Base-by-base conservation (phyloP, 371 early-diverging fungal species). In the Smittium culicis region DNA sequence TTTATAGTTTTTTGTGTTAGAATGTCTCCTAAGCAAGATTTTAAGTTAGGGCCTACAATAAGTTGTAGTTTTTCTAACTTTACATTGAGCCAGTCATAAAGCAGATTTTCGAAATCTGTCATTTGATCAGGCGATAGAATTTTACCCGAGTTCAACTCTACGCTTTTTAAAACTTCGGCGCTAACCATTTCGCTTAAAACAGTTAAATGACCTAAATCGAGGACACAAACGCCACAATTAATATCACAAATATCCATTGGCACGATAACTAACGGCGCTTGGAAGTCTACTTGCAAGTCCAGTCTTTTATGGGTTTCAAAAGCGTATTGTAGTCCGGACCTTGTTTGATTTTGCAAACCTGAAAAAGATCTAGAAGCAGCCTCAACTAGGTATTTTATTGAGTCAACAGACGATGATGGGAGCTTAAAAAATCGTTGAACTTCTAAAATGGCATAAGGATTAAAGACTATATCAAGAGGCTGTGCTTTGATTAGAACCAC, bases 231-330 rank as follows among this genome's bases (percentile, higher is more conserved):
- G 29, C 83, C 79, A 28, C 87, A 80, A 45, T 83, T 75, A 35
- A 74, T 73, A 35, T 84, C 82, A 0, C 85, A 85, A 69, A 88
- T 87, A 70, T 90, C 87, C 74, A 92, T 89, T 0, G 96, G 97
- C 34, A 98, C 78, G n/a, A 97, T 85, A 74, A 98, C 85, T 54
- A 97, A 88, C 0, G 99, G 99, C 2, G 99, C 99, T 69, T 94
- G 92, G 79, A 95, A 85, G 72, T 97, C 94, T n/a, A 98, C 82
- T 54, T 86, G 85, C 24, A 97, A 75, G 74, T 95, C 93, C 24
- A 93, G 68, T 0, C 91, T 90, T 58, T 88, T 90, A 76, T 94
- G 96, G 64, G 87, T 85, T 35, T 88, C 92, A 55, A 98, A 72
- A 0, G 94, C 94, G 76, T 84, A 88, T 72, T 91, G 87, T 0